These are phyloP conservation scores for Ceratocystiopsis brevicomis DNA, from an alignment of 2,329 filamentous ascomycete genomes.

Conservation along the genomic window DNA sequence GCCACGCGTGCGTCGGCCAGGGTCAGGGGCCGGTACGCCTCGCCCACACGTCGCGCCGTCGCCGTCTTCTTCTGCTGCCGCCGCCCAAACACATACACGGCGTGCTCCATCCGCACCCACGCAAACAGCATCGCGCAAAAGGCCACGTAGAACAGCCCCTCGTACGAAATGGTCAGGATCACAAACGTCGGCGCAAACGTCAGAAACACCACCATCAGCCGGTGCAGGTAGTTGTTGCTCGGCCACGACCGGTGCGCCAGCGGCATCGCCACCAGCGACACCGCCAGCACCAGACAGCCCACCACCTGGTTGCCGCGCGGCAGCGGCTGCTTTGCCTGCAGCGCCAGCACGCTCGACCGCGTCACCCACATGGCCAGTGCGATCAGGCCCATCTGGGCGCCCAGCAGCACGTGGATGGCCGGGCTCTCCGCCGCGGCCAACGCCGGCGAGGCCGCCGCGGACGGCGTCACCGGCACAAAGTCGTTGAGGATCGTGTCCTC, in stretches of 20 bases:
- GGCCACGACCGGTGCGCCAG: slow-evolving; percentile 64
- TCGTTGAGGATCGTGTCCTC: slow-evolving; percentile 43
- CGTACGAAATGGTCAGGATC: slow-evolving; percentile 91
- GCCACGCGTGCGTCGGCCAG: slow-evolving; percentile 75
- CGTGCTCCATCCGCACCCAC: slow-evolving; percentile 86
- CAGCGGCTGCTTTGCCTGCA: slow-evolving; percentile 70
- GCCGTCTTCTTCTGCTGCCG: slow-evolving; percentile 10
- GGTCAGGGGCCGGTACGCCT: slow-evolving; percentile 43
- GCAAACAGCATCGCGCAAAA: slow-evolving; percentile 67
- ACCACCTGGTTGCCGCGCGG: slow-evolving; percentile 75
- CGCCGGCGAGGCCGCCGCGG: slow-evolving; percentile 7
- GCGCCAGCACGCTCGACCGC: slow-evolving; percentile 61
- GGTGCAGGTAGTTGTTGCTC: slow-evolving; percentile 77
- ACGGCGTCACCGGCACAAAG: slow-evolving; percentile 18
- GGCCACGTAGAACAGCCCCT: slow-evolving; percentile 85
- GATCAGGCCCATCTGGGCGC: slow-evolving; percentile 60
- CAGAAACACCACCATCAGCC: slow-evolving; percentile 73
- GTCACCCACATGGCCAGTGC: slow-evolving; percentile 72
- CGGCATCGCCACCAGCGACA: slow-evolving; percentile 54
- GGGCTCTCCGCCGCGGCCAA: slow-evolving; percentile 17
- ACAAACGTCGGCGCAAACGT: slow-evolving; percentile 88
- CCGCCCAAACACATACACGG: slow-evolving; percentile 30
- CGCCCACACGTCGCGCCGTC: background rate
- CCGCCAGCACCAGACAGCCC: slow-evolving; percentile 58
- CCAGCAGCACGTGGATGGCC: slow-evolving; percentile 40